phyloP scores from a whole-genome alignment of 768 basidiomycete genomes.

The Lentinula detonsa region DNA sequence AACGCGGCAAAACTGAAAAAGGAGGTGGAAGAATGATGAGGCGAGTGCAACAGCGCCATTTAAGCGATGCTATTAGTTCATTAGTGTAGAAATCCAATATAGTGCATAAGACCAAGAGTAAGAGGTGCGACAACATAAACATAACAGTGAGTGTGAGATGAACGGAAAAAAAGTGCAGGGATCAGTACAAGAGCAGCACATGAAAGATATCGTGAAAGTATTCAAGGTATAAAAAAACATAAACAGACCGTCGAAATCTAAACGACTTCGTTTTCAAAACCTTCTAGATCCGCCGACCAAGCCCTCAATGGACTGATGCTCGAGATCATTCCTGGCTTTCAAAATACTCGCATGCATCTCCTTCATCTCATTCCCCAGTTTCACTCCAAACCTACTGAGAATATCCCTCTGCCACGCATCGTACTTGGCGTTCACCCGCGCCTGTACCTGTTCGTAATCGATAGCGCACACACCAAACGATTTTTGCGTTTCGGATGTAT shows the following conservation, averaged over 20 bases:
- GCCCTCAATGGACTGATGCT: slow-evolving; percentile 94
- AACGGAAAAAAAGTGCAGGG: not conserved
- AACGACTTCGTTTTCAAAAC: slow-evolving; percentile 30
- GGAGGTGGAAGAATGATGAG: too few relatives aligned
- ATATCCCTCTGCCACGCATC: slow-evolving; percentile 98
- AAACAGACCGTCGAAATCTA: not conserved
- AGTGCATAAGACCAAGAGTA: not conserved
- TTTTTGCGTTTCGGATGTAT: slow-evolving; percentile 90
- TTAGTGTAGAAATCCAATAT: not conserved
- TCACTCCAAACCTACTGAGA: slow-evolving; percentile 83
- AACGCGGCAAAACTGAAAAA: too few relatives aligned
- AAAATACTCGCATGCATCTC: slow-evolving; percentile 92
- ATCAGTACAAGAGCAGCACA: not conserved
- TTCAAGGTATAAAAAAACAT: not conserved
- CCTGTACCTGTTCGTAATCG: slow-evolving; percentile 97
- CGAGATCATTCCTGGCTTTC: slow-evolving; percentile 92
- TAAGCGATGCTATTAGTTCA: not conserved
- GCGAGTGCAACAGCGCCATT: not conserved
- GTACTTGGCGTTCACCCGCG: slow-evolving; percentile 97
- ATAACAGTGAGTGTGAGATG: not conserved
- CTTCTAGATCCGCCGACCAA: slow-evolving; percentile 56
- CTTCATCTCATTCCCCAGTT: slow-evolving; percentile 94
- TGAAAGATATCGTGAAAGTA: not conserved
- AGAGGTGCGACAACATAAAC: not conserved
- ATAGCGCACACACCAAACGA: slow-evolving; percentile 91